Evolutionary conservation across 352 stramenopile species (phyloP), one percentile per base, ranked within the genome.

Genomic region (Phytophthora podocarpi): DNA sequence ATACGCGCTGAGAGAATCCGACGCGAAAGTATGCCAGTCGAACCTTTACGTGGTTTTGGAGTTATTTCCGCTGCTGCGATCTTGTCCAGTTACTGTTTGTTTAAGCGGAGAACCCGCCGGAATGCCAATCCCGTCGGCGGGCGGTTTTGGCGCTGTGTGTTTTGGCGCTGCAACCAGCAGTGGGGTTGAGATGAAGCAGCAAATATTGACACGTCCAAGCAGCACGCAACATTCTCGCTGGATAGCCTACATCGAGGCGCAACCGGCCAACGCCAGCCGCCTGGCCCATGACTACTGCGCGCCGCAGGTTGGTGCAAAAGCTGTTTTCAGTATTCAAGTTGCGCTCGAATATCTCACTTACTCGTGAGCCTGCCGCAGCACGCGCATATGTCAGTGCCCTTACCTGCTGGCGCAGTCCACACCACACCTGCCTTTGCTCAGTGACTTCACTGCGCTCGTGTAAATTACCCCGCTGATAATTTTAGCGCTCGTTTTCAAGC

Each of bases 401-500:
- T 18, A 30, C 23, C 45, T 31, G 21, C 10, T 46, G 40, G 18
- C 10, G 28, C 27, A 37, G 11, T 30, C 50, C 27, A 28, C 12
- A 9, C 36, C 12, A n/a, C n/a, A n/a, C n/a, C n/a, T n/a, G n/a
- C n/a, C n/a, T n/a, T n/a, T n/a, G n/a, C n/a, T n/a, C n/a, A n/a
- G n/a, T n/a, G n/a, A 23, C 8, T 48, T 26, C 11, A 40, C 32
- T 34, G 3, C 31, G 36, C 34, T n/a, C 23, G 31, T 21, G 46
- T 70, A 74, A 71, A 67, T 67, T 74, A 70, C 65, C n/a, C n/a
- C 60, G 49, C 58, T 18, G 64, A 58, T 59, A 71, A 70, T 54
- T 71, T 71, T 67, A 64, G 42, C n/a, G 27, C 37, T 23, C 32
- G 26, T 48, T 58, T 53, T 42, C n/a, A 35, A 28, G 46, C 45